A percentile compares a stretch with the other conserved stretches of the same genome.
Evolutionary conservation across 2,329 filamentous ascomycete species (phyloP).

Genomic region (Diaporthe eres): DNA sequence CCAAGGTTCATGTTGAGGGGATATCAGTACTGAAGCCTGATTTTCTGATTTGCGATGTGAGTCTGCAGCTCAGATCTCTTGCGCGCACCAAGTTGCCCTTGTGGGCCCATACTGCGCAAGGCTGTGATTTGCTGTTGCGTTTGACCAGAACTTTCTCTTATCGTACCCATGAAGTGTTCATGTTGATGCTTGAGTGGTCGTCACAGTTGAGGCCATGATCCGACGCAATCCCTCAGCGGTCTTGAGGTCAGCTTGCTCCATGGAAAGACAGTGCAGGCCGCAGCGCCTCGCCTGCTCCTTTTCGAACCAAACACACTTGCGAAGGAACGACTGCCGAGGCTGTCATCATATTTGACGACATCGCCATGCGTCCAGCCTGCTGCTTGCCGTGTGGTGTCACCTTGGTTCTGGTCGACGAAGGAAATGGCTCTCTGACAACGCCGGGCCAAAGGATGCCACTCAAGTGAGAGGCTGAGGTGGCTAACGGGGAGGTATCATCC

Average conservation of each 20-base stretch:
- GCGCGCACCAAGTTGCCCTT: neutral
- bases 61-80: neutral
- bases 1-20: neutral
- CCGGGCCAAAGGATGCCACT: neutral
- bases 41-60: neutral
- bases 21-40: conserved; percentile 12
- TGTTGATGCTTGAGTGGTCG: neutral
- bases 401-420: neutral
- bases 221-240: neutral
- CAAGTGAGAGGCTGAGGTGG: neutral
- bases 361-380: neutral
- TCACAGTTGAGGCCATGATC: neutral
- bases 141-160: neutral
- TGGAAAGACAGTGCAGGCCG: neutral
- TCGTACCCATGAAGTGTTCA: neutral
- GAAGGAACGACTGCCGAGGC: neutral
- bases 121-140: neutral
- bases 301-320: neutral
- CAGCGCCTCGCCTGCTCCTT: neutral
- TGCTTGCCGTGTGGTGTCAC: neutral
- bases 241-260: neutral
- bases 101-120: neutral
- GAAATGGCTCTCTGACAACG: neutral
- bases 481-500: neutral
- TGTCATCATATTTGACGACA: neutral